phyloP scores from a whole-genome alignment of 2,329 filamentous ascomycete genomes.

The Magnaporthiopsis incrustans region DNA sequence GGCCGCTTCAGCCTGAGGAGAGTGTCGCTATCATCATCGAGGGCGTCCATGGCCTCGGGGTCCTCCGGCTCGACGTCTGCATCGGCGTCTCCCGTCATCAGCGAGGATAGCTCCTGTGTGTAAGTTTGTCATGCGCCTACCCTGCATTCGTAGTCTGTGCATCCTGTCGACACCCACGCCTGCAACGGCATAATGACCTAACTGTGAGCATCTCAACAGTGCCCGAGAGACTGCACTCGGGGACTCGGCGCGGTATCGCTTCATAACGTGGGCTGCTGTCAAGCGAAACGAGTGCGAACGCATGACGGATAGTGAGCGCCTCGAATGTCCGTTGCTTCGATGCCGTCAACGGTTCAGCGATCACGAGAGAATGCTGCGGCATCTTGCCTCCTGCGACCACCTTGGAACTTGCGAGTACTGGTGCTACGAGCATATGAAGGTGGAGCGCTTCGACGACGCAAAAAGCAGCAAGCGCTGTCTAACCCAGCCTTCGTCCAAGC shows the following conservation, averaged over 20 bases:
- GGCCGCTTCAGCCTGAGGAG: constrained; percentile 13
- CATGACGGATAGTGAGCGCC: constrained; percentile 38
- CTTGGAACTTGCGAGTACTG: constrained; percentile 44
- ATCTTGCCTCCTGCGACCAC: constrained; percentile 44
- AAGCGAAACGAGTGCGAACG: constrained; percentile 42
- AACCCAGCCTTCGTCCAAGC: constrained; percentile 38
- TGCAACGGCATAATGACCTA: too few species aligned
- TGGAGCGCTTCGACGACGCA: constrained; percentile 44
- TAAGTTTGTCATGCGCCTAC: constrained; percentile 9
- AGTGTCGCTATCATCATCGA: neutral
- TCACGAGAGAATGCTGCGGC: constrained; percentile 47
- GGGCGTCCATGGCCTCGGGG: neutral
- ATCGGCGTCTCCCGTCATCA: constrained; percentile 4
- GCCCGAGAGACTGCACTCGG: constrained; percentile 35
- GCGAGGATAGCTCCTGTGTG: constrained; percentile 13
- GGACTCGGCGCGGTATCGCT: constrained; percentile 44
- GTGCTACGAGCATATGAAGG: constrained; percentile 45
- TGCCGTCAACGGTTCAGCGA: constrained; percentile 41
- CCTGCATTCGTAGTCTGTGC: too few species aligned
- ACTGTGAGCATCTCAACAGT: constrained; percentile 22
- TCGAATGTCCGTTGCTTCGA: constrained; percentile 43
- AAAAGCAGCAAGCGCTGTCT: constrained; percentile 39
- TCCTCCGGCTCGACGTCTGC: constrained; percentile 1
- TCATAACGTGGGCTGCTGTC: constrained; percentile 49
- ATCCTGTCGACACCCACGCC: too few species aligned